Evolutionary conservation across 2,329 filamentous ascomycete species (phyloP).

Genomic region (Alternaria sp.): DNA sequence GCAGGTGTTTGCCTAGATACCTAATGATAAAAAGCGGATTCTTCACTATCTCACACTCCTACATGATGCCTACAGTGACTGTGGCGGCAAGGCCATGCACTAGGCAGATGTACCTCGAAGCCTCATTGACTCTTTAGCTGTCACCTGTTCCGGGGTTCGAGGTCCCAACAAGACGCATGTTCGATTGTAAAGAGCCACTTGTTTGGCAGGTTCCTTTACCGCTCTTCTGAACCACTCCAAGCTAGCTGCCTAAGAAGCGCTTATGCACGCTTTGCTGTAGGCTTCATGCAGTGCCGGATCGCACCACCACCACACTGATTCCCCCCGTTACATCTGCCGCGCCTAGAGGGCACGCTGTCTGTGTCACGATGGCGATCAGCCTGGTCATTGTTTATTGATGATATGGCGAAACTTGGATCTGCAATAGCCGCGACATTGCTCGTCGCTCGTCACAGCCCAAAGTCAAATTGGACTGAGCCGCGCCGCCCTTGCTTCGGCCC

Average conservation of each 20-base stretch:
- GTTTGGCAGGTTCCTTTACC: slow-evolving; percentile 42
- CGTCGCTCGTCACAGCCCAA: not conserved
- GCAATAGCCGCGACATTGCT: not conserved
- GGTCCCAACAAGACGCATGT: slow-evolving; percentile 43
- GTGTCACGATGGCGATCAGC: slow-evolving; percentile 30
- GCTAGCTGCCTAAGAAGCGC: slow-evolving; percentile 37
- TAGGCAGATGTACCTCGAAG: slow-evolving; percentile 10
- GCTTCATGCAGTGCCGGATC: slow-evolving; percentile 30
- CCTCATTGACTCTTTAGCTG: slow-evolving; percentile 19
- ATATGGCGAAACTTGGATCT: slow-evolving; percentile 11
- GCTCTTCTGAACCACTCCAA: slow-evolving; percentile 47
- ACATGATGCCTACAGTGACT: slow-evolving; percentile 7
- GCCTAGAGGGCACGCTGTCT: slow-evolving; percentile 11
- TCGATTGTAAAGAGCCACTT: slow-evolving; percentile 27
- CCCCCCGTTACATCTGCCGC: slow-evolving; percentile 27
- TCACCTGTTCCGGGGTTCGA: slow-evolving; percentile 24
- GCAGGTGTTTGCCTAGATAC: slow-evolving; percentile 42
- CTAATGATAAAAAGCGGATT: slow-evolving; percentile 45
- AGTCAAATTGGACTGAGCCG: slow-evolving; percentile 17
- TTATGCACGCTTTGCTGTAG: slow-evolving; percentile 46
- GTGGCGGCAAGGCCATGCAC: slow-evolving; percentile 21
- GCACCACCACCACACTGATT: slow-evolving; percentile 28
- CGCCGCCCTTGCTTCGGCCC: slow-evolving; percentile 32
- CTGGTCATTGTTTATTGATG: slow-evolving; percentile 7
- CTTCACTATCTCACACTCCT: slow-evolving; percentile 12